Evolutionary conservation across 139 green algal species (phyloP).

Genomic region (Dunaliella primolecta): DNA sequence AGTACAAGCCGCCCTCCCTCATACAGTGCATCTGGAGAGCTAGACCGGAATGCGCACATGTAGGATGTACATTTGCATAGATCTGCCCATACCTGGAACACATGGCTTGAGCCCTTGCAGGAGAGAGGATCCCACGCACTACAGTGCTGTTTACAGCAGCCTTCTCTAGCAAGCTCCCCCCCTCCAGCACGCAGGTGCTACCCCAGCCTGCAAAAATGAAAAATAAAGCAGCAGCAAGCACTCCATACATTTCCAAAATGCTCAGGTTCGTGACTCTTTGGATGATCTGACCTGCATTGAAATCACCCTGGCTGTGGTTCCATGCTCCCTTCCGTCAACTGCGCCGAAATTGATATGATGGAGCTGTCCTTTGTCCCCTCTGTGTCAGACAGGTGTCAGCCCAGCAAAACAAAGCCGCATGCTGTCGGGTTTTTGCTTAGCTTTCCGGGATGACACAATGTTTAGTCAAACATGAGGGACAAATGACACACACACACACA

Average conservation of each 20-base stretch:
- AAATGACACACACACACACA: no score
- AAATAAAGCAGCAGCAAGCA: not conserved
- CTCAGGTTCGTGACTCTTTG: no score
- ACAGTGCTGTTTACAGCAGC: slow-evolving; percentile 79
- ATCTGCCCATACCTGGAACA: slow-evolving; percentile 1
- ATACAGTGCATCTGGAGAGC: no score
- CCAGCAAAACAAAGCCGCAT: no score
- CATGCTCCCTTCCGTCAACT: not conserved
- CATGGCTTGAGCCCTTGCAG: slow-evolving; percentile 64
- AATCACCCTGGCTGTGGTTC: no score
- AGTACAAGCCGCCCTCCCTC: not conserved
- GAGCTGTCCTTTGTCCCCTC: not conserved
- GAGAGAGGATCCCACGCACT: slow-evolving; percentile 65
- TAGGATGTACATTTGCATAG: no score
- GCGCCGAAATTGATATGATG: not conserved
- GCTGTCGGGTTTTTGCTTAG: not conserved
- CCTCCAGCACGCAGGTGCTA: slow-evolving; percentile 91
- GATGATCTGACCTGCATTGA: no score
- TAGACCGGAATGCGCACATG: no score
- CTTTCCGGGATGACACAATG: no score
- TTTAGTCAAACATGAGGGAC: no score
- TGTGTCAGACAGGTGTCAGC: not conserved
- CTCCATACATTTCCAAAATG: no score
- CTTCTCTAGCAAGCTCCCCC: slow-evolving; percentile 89
- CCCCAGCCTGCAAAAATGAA: slow-evolving; percentile 63